A percentile compares a stretch with the other conserved stretches of the same genome.
Conservation (phyloP, 2,329 filamentous ascomycete species). For the Colletotrichum coccodes region DNA sequence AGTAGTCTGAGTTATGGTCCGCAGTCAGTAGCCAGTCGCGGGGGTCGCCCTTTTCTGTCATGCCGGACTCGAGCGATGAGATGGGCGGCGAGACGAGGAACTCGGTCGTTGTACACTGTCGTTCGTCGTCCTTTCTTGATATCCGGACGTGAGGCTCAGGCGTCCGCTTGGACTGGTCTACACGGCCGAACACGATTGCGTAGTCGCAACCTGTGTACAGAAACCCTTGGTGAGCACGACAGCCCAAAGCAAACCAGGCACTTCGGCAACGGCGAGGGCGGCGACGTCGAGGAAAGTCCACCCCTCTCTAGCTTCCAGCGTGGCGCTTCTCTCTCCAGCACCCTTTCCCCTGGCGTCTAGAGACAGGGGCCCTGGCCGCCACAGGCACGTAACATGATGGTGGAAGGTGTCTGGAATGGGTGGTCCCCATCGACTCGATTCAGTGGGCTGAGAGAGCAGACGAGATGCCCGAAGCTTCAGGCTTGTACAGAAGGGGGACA, state of each 20-base stretch:
- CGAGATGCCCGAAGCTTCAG: constrained; percentile 11
- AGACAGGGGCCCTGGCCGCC: constrained; percentile 14
- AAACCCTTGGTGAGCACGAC: background rate
- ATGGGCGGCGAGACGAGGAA: background rate
- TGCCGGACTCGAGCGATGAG: background rate
- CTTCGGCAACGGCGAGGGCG: background rate
- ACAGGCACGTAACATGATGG: constrained; percentile 18
- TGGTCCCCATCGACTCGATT: constrained; percentile 11
- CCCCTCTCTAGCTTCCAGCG: background rate
- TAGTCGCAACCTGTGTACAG: background rate
- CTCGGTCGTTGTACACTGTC: background rate
- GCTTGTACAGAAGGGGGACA: background rate
- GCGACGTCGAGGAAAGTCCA: constrained; percentile 17
- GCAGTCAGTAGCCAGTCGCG: constrained; percentile 23
- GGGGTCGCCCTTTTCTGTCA: constrained; percentile 14
- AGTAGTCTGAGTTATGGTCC: background rate
- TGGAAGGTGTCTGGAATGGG: constrained; percentile 17
- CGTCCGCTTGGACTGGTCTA: constrained; percentile 21
- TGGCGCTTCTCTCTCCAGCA: background rate
- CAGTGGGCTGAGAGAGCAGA: constrained; percentile 5
- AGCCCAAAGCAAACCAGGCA: background rate
- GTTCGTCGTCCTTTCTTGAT: background rate
- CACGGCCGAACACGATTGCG: constrained; percentile 22
- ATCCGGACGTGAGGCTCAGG: constrained; percentile 12
- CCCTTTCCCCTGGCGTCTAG: constrained; percentile 18